These are phyloP conservation scores for Flaveria floridana DNA, from an alignment of 140 eudicot species.

Conservation along the genomic window DNA sequence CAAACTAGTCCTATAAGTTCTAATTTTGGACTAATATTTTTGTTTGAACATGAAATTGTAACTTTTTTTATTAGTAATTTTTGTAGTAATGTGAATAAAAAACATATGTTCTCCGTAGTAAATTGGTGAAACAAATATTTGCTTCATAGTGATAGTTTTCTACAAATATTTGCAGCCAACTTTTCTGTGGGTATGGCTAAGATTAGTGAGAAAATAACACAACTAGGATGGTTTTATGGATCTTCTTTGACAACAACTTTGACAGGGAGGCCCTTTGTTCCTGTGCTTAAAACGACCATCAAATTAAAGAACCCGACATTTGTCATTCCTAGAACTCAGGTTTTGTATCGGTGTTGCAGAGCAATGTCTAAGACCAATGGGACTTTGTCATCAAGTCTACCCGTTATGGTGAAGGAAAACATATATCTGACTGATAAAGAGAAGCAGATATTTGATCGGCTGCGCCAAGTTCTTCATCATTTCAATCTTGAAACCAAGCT, in stretches of 20 bases:
- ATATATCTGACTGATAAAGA: conserved; percentile 66
- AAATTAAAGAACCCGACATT: conserved; percentile 20
- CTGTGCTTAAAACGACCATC: conserved; percentile 3
- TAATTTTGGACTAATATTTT: not conserved
- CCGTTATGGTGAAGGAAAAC: conserved; percentile 46
- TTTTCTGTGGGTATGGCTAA: conserved; percentile 21
- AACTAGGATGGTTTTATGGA: conserved; percentile 33
- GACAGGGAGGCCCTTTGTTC: conserved; percentile 17
- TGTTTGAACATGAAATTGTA: not conserved
- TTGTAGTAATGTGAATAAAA: not conserved
- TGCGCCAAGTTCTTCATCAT: conserved; percentile 58
- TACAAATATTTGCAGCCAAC: conserved; percentile 23
- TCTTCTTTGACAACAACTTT: conserved; percentile 25
- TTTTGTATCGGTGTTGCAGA: conserved; percentile 15
- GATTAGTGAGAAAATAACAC: conserved; percentile 29
- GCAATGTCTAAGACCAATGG: conserved; percentile 29
- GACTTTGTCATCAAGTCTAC: conserved; percentile 26
- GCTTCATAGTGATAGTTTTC: conserved; percentile 8
- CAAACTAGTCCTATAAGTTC: not conserved
- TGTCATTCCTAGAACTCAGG: conserved; percentile 11
- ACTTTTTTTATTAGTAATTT: not conserved
- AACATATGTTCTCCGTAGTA: not conserved
- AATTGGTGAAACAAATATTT: not conserved
- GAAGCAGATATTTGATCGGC: conserved; percentile 58
- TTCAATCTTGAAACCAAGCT: conserved; percentile 72